These are phyloP conservation scores for Geotrichum ghanense DNA, from an alignment of 805 yeast species.

Conservation along the genomic window DNA sequence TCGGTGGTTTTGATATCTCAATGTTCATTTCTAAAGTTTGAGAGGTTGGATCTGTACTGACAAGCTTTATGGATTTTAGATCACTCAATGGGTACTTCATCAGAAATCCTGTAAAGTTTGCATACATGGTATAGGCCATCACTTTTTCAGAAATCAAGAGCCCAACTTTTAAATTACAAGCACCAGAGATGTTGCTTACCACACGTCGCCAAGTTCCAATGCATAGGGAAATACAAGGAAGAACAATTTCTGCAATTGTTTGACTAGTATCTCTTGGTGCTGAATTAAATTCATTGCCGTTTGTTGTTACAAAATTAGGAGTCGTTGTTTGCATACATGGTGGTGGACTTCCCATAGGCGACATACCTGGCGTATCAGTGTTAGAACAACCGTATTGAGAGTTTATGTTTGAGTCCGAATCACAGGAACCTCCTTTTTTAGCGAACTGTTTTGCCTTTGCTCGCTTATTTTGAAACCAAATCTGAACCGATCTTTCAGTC, in stretches of 20 bases:
- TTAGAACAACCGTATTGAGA: background rate
- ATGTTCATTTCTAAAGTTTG: conserved; percentile 11
- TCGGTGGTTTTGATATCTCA: conserved; percentile 8
- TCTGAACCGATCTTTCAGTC: conserved; percentile 81
- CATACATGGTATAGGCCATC: conserved; percentile 9
- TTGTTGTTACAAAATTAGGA: background rate
- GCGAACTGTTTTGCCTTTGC: conserved; percentile 16
- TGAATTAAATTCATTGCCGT: background rate
- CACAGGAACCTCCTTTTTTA: background rate
- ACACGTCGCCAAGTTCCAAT: conserved; percentile 9
- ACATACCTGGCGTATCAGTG: background rate
- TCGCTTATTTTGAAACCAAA: conserved; percentile 87
- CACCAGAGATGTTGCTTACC: background rate
- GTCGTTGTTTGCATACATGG: background rate
- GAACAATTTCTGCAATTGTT: conserved; percentile 1
- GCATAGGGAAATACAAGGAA: conserved; percentile 7
- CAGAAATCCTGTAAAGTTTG: conserved; percentile 6
- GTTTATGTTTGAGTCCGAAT: background rate
- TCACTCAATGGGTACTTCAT: conserved; percentile 8
- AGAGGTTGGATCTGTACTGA: conserved; percentile 3
- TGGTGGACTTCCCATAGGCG: background rate
- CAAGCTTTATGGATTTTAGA: conserved; percentile 6
- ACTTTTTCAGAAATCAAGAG: conserved; percentile 10
- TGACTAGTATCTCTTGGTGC: background rate
- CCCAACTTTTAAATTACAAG: conserved; percentile 8